These are phyloP conservation scores for Penicillium herquei DNA, from an alignment of 495 filamentous ascomycete species.

Conservation along the genomic window DNA sequence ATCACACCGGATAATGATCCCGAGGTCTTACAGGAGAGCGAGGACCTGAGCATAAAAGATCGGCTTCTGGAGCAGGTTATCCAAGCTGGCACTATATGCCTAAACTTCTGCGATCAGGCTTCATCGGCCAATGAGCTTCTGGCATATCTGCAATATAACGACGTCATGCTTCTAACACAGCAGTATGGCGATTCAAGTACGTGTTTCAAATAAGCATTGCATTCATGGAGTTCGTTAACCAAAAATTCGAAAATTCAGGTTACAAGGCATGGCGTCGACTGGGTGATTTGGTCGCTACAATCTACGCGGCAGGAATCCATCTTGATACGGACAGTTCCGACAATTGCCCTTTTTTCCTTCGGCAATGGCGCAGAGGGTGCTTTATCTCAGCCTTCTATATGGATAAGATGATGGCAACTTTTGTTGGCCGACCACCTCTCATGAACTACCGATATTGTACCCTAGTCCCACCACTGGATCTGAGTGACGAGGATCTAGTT, in stretches of 20 bases:
- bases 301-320: conserved; percentile 60
- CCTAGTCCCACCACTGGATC: conserved; percentile 55
- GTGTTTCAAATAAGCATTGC: conserved; percentile 12
- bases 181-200: conserved; percentile 53
- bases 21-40: conserved; percentile 21
- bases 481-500: conserved; percentile 52
- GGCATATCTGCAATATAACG: conserved; percentile 43
- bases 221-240: background rate
- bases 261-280: conserved; percentile 53
- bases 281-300: conserved; percentile 48
- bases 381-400: conserved; percentile 52
- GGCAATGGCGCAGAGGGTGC: conserved; percentile 48
- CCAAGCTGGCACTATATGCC: conserved; percentile 42
- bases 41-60: conserved; percentile 24
- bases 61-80: conserved; percentile 36
- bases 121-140: conserved; percentile 49
- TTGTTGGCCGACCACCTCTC: conserved; percentile 56
- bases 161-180: conserved; percentile 44
- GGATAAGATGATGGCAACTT: conserved; percentile 53
- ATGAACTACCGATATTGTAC: conserved; percentile 55
- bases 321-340: conserved; percentile 44
- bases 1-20: conserved; percentile 39
- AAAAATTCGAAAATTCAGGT: conserved; percentile 34
- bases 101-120: conserved; percentile 46
- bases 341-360: conserved; percentile 51